Percentiles rank a stretch among this genome's conserved stretches.
These are phyloP conservation scores for Wolfiporia cocos DNA, from an alignment of 1,284 basidiomycete species.

Conservation along the genomic window DNA sequence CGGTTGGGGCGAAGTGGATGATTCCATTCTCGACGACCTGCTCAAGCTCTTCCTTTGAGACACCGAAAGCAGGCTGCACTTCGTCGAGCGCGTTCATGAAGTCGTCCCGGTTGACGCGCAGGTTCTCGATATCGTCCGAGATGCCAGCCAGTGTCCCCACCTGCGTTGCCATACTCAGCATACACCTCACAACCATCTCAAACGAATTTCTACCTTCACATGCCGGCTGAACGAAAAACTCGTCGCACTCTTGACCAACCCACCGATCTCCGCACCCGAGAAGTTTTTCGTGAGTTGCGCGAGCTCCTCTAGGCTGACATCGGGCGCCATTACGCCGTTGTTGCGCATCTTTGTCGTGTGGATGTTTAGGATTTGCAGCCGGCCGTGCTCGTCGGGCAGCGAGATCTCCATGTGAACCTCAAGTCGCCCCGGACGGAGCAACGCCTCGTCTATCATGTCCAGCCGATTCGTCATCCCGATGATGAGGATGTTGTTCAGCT, in stretches of 20 bases:
- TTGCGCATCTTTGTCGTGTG: constrained; percentile 93
- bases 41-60: constrained; percentile 93
- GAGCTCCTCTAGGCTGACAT: constrained; percentile 86
- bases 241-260: constrained; percentile 96
- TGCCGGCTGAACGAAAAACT: constrained; percentile 98
- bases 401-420: constrained; percentile 99
- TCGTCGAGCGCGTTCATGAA: constrained; percentile 93
- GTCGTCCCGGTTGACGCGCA: constrained; percentile 85
- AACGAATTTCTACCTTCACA: constrained; percentile 59
- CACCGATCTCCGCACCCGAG: constrained; percentile 94
- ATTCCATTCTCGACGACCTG: constrained; percentile 97
- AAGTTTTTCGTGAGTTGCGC: constrained; percentile 94
- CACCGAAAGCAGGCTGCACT: constrained; percentile 96
- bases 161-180: constrained; percentile 19
- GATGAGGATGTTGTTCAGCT: constrained; percentile 98
- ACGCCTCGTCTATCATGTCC: constrained; percentile 99
- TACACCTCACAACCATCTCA: not conserved
- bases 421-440: constrained; percentile 95
- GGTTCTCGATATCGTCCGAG: constrained; percentile 90
- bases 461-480: constrained; percentile 99
- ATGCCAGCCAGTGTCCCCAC: constrained; percentile 97
- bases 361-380: constrained; percentile 91
- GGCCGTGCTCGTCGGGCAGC: constrained; percentile 90
- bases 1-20: constrained; percentile 76
- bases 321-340: constrained; percentile 86